These are phyloP conservation scores for Xylaria palmicola DNA, from an alignment of 495 filamentous ascomycete species.

Conservation along the genomic window DNA sequence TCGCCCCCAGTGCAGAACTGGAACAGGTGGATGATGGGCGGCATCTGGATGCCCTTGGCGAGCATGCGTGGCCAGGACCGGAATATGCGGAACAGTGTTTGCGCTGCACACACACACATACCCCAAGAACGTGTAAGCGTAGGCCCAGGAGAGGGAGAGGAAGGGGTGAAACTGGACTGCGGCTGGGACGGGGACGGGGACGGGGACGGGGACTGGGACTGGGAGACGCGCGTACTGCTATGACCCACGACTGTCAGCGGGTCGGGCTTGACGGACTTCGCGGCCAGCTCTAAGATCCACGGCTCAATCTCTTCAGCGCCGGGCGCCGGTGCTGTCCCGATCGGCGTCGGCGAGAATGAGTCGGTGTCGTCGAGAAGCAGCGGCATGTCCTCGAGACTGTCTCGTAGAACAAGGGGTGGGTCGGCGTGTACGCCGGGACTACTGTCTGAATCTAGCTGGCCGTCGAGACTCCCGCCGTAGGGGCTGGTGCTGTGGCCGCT, in stretches of 20 bases:
- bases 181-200: too few relatives aligned
- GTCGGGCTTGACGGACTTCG: not conserved
- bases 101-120: too few relatives aligned
- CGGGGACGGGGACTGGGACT: too few relatives aligned
- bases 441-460: not conserved
- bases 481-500: not conserved
- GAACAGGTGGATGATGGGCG: conserved; percentile 35
- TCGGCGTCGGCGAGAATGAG: not conserved
- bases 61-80: conserved; percentile 40
- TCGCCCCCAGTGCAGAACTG: conserved; percentile 10
- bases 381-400: not conserved
- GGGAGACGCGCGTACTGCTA: conserved; percentile 1
- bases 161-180: too few relatives aligned
- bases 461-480: not conserved
- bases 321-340: not conserved
- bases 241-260: not conserved
- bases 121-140: too few relatives aligned
- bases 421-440: not conserved
- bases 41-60: conserved; percentile 35
- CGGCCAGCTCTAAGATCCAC: not conserved
- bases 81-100: conserved; percentile 36
- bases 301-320: not conserved
- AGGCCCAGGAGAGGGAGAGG: too few relatives aligned
- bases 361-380: not conserved
- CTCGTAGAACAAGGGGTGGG: not conserved